Base-by-base conservation (phyloP, 129 eudicot species). In the Lonicera japonica region DNA sequence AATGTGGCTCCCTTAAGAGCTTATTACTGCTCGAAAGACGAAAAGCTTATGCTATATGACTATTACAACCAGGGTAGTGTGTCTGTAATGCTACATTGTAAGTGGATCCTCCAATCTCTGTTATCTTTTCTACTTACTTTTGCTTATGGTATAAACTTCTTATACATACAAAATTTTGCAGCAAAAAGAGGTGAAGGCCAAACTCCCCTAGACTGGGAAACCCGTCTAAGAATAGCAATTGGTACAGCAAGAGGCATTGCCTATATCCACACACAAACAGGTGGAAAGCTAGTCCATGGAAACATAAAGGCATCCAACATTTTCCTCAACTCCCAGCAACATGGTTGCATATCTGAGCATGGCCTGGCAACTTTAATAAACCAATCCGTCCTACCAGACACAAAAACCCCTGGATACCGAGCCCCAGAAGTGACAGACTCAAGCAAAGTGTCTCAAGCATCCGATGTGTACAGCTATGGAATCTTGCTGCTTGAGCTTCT, bases 11-110 rank as follows among this genome's bases (percentile, higher is more conserved):
- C 96, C n/a, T n/a, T n/a, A n/a, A n/a, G n/a, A n/a, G n/a, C n/a
- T n/a, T n/a, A n/a, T n/a, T n/a, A n/a, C n/a, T n/a, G n/a, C n/a
- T n/a, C n/a, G n/a, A n/a, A n/a, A n/a, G n/a, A n/a, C n/a, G n/a
- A n/a, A n/a, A n/a, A n/a, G 82, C 86, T 92, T 58, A 76, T 82
- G 83, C 91, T 92, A 50, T 87, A 87, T 74, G 98, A 92, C 61
- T 92, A 79, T 56, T 87, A 70, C 75, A 79, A 61, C 53, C 84
- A 71, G 59, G 98, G 98, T 25, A 92, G 96, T 63, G 84, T 84
- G 14, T 87, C 91, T 38, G 65, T 80, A 10, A 22, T 84, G 88
- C 61, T 92, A 62, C 98, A 92, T 65, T 95, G 98, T 92, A 92
- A 3, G 69, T 68, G 12, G 5, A 19, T 39, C 24, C 54, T n/a